Base-by-base conservation (phyloP, 305 asterid species). In the Caryopteris hybrid region DNA sequence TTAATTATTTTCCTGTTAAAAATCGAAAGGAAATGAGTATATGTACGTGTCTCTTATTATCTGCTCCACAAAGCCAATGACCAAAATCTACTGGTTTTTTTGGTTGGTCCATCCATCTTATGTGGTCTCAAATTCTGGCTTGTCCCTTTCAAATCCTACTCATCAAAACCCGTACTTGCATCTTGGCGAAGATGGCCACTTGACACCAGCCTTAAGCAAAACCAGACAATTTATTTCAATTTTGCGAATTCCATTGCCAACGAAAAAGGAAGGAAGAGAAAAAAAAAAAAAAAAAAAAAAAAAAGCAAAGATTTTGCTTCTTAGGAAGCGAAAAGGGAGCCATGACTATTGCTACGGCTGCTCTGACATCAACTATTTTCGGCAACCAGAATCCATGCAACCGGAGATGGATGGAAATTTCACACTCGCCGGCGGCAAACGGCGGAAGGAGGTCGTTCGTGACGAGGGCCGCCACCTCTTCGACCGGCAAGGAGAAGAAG, bases 311-410 rank as follows among this genome's bases (percentile, higher is more conserved):
- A n/a, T n/a, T n/a, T n/a, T n/a, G n/a, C n/a, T n/a, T n/a, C n/a
- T n/a, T n/a, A n/a, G n/a, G n/a, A n/a, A n/a, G n/a, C n/a, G n/a
- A n/a, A n/a, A n/a, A 60, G 5, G 16, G 0, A 27, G 71, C 62
- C 62, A 86, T 84, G 88, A 74, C 74, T 47, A 59, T 83, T 68
- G 83, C 85, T 22, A 54, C 86, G 43, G 75, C 90, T 62, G 79
- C 89, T 67, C 83, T 87, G 1, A 76, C 81, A 8, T 77, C 89
- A 33, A 76, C 83, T 2, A 78, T 83, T 22, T 84, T 85, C 64
- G 78, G 83, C 79, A 80, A 77, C 61, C 84, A 68, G 25, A 78
- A 75, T 29, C 81, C 69, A 12, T 31, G 82, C 77, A 73, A 73
- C 52, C 78, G 78, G 3, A 31, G 79, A 73, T 83, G 86, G 85